Base-by-base conservation (phyloP, 331 rosid species). In the Cydonia oblonga region DNA sequence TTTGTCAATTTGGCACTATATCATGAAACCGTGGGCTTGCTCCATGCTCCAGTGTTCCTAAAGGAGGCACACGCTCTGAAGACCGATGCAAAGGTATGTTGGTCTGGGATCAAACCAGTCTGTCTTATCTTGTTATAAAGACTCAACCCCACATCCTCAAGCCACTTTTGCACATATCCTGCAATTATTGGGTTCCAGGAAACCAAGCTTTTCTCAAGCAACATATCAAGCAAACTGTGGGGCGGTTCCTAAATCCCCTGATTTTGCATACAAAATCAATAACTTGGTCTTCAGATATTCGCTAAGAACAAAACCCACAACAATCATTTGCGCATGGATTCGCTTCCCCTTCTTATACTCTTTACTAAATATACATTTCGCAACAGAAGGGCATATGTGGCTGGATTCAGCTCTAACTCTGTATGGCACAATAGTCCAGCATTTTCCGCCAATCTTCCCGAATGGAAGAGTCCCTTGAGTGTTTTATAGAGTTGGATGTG, bases 111-210 rank as follows among this genome's bases (percentile, higher is more conserved):
- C 64, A 90, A 52, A 58, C 92, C 92, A 77, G 78, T 23, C 72
- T 46, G 83, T 80, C 95, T 92, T 95, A 92, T 85, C 73, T 70
- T 64, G 72, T 57, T 65, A 79, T 85, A 88, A 40, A 81, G 74
- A 65, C 77, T 78, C 87, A 90, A 81, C 64, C 95, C 97, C 29
- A 75, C 81, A 62, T 82, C 85, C 70, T 68, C 89, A 52, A 80
- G 79, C 26, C 95, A 92, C 22, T 84, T 90, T 77, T 86, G 89
- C 30, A 92, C 85, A 62, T 85, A 84, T 11, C 89, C 95, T 49
- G 92, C 84, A 35, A 90, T 85, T 66, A 92, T 71, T 24, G 86
- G 90, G 78, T 90, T 88, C 96, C 95, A 88, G 6, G 97, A 83
- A 78, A 90, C 81, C 78, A 79, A 42, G 69, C 79, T 85, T 70